Base-by-base conservation (phyloP, 805 yeast genomes). In the Ogataea nonfermentans region DNA sequence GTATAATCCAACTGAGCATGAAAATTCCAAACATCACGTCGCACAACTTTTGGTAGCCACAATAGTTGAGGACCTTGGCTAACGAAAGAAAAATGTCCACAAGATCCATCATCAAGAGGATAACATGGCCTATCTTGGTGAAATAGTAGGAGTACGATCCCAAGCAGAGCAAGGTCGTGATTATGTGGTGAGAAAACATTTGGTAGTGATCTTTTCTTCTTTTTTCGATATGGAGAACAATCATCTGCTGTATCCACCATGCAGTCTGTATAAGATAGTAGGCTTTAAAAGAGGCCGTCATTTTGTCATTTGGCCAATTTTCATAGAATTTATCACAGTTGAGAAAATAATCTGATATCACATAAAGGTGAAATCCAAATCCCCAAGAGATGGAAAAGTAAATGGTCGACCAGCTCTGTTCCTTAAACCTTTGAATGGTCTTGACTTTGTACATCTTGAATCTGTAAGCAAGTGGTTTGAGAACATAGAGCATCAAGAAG, bases 171-270 rank as follows among this genome's bases (percentile, higher is more conserved):
- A 68, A 51, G 51, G 80, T 72, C 1, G 97, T 89, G 41, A 90
- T 80, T 41, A 90, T 78, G 62, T 89, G 97, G 60, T 89, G 97
- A 32, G 81, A 66, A 55, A 88, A 78, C 97, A 89, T 89, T 63
- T 89, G 95, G 51, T 64, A 61, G 58, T 85, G 80, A 59, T 89
- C 97, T 57, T 87, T 87, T 46, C 97, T 76, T 47, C 72, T 76
- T 44, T 76, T 80, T 62, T 89, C 97, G 36, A 88, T 63, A 62
- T 87, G 78, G 44, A 90, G 68, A 22, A 84, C 85, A 49, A 84
- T 71, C 16, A 86, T 69, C 61, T 87, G 95, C 53, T 84, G 87
- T 46, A 86, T 55, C 95, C 95, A 90, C 49, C 76, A 76, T 10
- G 84, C 81, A n/a, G 83, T 69, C 51, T 84, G 82, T 27, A 78